These are phyloP conservation scores for Entamoeba dispar DNA, from an alignment of 208 protist genomes.

Conservation along the genomic window DNA sequence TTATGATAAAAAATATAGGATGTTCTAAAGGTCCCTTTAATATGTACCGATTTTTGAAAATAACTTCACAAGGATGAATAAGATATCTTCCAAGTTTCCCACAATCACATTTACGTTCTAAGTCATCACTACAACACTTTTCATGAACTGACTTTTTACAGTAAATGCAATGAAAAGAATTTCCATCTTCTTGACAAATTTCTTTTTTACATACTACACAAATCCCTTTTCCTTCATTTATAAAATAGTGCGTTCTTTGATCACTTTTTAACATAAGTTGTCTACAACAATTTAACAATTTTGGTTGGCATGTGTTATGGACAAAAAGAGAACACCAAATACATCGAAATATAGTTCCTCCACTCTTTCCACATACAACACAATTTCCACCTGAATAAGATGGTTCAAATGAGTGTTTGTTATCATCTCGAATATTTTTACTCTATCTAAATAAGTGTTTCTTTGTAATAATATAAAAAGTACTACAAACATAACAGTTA, in stretches of 20 bases:
- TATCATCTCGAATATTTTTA: neutral
- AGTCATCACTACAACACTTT: neutral
- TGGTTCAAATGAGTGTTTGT: neutral
- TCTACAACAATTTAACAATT: neutral
- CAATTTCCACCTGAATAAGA: neutral
- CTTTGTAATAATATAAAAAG: no score
- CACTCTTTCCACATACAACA: neutral
- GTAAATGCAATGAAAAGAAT: neutral
- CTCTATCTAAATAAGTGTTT: neutral
- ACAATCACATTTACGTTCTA: no score
- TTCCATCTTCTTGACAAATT: neutral
- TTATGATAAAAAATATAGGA: neutral
- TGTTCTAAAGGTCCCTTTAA: neutral
- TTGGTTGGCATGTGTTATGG: neutral
- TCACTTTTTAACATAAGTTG: neutral
- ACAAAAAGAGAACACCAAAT: neutral
- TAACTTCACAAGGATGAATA: neutral
- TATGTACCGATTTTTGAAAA: neutral
- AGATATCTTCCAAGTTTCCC: neutral
- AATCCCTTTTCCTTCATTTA: neutral
- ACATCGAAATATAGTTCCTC: neutral
- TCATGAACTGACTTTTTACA: neutral
- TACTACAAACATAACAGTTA: neutral
- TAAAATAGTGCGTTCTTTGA: neutral
- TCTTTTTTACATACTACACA: neutral